phyloP scores from a whole-genome alignment of 805 yeast species.

The Candida arabinofermentans region DNA sequence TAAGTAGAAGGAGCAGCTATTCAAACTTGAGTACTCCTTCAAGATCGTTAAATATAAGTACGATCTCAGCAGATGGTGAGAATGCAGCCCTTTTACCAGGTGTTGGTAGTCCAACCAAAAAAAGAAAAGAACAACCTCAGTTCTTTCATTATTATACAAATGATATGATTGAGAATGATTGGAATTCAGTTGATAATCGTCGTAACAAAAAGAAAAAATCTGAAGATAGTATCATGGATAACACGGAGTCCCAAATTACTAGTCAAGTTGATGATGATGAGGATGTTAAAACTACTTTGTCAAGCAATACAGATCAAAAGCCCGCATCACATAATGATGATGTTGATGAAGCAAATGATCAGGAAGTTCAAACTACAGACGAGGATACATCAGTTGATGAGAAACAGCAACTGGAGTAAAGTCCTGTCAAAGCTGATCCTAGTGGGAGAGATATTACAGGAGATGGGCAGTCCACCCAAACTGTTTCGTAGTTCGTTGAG shows the following conservation, averaged over 20 bases:
- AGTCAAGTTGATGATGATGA: background rate
- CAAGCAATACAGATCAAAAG: background rate
- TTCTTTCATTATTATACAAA: constrained; percentile 23
- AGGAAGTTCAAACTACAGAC: background rate
- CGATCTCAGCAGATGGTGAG: no score
- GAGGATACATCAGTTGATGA: no score
- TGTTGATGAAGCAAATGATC: no score
- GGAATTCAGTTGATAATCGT: constrained; percentile 18
- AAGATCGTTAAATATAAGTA: no score
- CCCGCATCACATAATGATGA: background rate
- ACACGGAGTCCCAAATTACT: no score
- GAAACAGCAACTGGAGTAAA: no score
- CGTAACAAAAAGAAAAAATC: constrained; percentile 15
- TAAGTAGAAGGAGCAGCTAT: constrained; percentile 1
- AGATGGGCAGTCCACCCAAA: no score
- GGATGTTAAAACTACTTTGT: background rate
- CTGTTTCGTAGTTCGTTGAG: no score
- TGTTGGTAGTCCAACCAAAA: constrained; percentile 4
- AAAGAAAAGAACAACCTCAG: constrained; percentile 13
- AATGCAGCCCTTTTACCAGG: no score
- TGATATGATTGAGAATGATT: constrained; percentile 11
- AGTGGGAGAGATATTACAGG: no score
- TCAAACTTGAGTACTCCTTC: background rate
- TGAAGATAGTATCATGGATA: background rate
- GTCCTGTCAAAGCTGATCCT: no score